Evolutionary conservation across 2,329 filamentous ascomycete species (phyloP).

Genomic region (Teratosphaeria viscida): DNA sequence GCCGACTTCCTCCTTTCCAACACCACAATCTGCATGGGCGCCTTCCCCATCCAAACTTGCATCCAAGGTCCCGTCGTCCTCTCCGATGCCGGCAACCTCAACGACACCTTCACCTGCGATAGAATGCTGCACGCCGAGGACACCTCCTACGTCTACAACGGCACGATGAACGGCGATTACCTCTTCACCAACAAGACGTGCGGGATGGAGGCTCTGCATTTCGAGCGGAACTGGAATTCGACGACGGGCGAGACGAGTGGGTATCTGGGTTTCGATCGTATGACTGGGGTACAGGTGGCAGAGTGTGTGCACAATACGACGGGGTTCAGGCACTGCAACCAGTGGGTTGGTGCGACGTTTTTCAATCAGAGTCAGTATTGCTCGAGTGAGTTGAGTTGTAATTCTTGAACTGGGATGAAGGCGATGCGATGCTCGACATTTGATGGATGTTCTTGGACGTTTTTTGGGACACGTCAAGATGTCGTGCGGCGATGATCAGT

Average conservation of each 20-base stretch:
- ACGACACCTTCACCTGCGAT: slow-evolving; percentile 7
- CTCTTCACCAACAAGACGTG: slow-evolving; percentile 9
- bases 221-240: slow-evolving; percentile 7
- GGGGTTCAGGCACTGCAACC: slow-evolving; percentile 5
- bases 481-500: too few relatives aligned
- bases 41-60: slow-evolving; percentile 9
- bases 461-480: too few relatives aligned
- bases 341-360: slow-evolving; percentile 13
- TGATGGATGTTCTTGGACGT: neutral
- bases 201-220: slow-evolving; percentile 9
- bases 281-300: slow-evolving; percentile 4
- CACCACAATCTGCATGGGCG: slow-evolving; percentile 14
- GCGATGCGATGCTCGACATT: neutral
- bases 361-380: slow-evolving; percentile 10
- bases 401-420: neutral
- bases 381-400: slow-evolving; percentile 3
- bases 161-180: slow-evolving; percentile 6
- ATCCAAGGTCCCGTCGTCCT: slow-evolving; percentile 10
- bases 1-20: slow-evolving; percentile 16
- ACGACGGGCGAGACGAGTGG: neutral
- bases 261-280: neutral
- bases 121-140: slow-evolving; percentile 13
- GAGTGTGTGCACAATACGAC: slow-evolving; percentile 6
- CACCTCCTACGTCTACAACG: slow-evolving; percentile 10
- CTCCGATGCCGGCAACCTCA: slow-evolving; percentile 4